These are phyloP conservation scores for Penicillium daleae DNA, from an alignment of 495 filamentous ascomycete species.

Conservation along the genomic window DNA sequence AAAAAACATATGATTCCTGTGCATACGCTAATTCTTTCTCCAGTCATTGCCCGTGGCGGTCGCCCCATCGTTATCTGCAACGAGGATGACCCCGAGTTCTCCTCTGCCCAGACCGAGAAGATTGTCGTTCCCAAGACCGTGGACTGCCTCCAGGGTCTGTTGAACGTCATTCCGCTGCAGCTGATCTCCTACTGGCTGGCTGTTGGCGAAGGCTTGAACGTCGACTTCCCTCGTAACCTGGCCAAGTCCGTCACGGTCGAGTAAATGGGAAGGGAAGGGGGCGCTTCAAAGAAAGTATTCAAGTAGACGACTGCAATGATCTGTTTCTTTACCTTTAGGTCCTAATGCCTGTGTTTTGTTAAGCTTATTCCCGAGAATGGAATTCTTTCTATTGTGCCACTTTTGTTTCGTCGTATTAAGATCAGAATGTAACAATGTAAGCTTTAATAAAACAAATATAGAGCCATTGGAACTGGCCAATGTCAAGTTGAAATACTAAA, in stretches of 20 bases:
- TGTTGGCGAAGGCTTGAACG: conserved; percentile 91
- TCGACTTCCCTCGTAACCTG: conserved; percentile 96
- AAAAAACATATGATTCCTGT: not conserved
- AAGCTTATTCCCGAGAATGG: conserved; percentile 27
- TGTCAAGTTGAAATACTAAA: no score
- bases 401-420: not conserved
- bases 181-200: conserved; percentile 98
- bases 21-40: conserved; percentile 5
- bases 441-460: not conserved
- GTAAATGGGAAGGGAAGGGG: conserved; percentile 50
- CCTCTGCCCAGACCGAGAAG: conserved; percentile 83
- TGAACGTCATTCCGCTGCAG: conserved; percentile 97
- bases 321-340: conserved; percentile 34
- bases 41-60: conserved; percentile 89
- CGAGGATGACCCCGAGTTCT: conserved; percentile 85
- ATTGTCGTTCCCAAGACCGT: conserved; percentile 97
- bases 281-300: conserved; percentile 12
- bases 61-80: conserved; percentile 99
- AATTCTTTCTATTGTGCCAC: conserved; percentile 8
- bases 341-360: conserved; percentile 20
- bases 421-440: no score
- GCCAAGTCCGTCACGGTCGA: conserved; percentile 99
- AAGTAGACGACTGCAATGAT: conserved; percentile 37
- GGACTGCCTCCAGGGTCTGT: conserved; percentile 90
- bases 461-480: not conserved